Evolutionary conservation across 2,329 filamentous ascomycete species (phyloP).

Genomic region (Beauveria bassiana): DNA sequence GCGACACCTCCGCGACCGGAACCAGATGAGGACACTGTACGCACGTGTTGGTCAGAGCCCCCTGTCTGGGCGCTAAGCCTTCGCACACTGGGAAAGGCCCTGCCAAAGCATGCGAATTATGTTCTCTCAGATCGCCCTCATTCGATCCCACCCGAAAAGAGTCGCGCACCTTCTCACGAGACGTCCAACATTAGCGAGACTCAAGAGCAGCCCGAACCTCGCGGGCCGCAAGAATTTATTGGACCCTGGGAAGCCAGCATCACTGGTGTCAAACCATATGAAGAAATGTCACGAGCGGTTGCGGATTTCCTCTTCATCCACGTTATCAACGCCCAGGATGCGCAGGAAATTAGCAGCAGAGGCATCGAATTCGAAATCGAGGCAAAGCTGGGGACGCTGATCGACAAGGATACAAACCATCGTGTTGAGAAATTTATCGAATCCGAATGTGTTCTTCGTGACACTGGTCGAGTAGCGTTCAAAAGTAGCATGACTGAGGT

Average conservation of each 20-base stretch:
- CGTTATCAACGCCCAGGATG: slow-evolving; percentile 60
- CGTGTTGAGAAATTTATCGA: slow-evolving; percentile 60
- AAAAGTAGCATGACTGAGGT: slow-evolving; percentile 88
- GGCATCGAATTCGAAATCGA: slow-evolving; percentile 84
- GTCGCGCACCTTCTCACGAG: not conserved
- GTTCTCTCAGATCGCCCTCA: slow-evolving; percentile 34
- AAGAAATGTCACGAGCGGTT: slow-evolving; percentile 67
- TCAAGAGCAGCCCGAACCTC: slow-evolving; percentile 16
- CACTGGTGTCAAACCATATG: slow-evolving; percentile 60
- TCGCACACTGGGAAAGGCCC: slow-evolving; percentile 26
- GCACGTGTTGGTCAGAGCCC: slow-evolving; percentile 26
- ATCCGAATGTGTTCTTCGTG: slow-evolving; percentile 63
- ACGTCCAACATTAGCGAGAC: no score
- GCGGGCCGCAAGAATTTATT: slow-evolving; percentile 29
- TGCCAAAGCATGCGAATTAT: slow-evolving; percentile 37
- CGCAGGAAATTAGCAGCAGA: slow-evolving; percentile 52
- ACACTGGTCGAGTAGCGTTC: slow-evolving; percentile 58
- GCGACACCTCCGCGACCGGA: not conserved
- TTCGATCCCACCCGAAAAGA: slow-evolving; percentile 27
- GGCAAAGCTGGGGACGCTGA: slow-evolving; percentile 79
- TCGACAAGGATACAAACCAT: slow-evolving; percentile 63
- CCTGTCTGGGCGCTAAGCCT: slow-evolving; percentile 43
- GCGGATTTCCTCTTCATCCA: slow-evolving; percentile 73
- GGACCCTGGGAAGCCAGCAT: slow-evolving; percentile 61
- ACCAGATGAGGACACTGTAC: slow-evolving; percentile 20